Evolutionary conservation across 345 rosid species (phyloP), one percentile per base, ranked within the genome.

Genomic region (Sonneratia alba): DNA sequence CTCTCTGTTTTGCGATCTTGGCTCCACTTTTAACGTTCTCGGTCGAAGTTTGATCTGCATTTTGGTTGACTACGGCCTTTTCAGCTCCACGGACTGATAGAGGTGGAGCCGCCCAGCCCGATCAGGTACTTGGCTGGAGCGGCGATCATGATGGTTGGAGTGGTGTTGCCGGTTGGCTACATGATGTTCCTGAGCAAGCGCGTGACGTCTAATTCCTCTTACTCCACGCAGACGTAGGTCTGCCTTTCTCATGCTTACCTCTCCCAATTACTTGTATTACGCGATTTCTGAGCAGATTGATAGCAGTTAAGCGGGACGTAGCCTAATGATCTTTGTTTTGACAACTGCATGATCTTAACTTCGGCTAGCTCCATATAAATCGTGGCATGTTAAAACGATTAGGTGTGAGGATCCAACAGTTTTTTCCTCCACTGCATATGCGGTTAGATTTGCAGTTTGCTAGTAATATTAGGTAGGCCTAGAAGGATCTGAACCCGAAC

Each of bases 191-290:
- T 97, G 24, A 96, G 85, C 88, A 92, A 96, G 82, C 96, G 98
- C 48, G 96, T 77, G 48, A 93, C 91, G 48, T 89, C 92, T 69
- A 81, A 90, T 24, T 87, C 98, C 63, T 85, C 97, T 15, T 94
- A 91, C 79, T 84, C 99, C 81, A 95, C 92, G 84, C 99, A 92
- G 94, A 96, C 98, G 98, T 96, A 96, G 98, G 98, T 88, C 81
- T 85, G 89, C 89, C 76, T 83, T 78, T 75, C 37, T 40, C 27
- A 32, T 27, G 59, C 36, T 24, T 72, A 47, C 21, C 47, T 47
- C n/a, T 63, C 10, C 63, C n/a, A 34, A 2, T 45, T 36, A 13
- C 16, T 61, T 13, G 59, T 3, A 21, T 49, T 24, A 15, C 43
- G 6, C 2, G 71, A 4, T 37, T 53, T n/a, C 6, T 63, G 16